Evolutionary conservation across 768 basidiomycete genomes (phyloP), one percentile per base, ranked within the genome.

Genomic region (Rhizopogon rudus): DNA sequence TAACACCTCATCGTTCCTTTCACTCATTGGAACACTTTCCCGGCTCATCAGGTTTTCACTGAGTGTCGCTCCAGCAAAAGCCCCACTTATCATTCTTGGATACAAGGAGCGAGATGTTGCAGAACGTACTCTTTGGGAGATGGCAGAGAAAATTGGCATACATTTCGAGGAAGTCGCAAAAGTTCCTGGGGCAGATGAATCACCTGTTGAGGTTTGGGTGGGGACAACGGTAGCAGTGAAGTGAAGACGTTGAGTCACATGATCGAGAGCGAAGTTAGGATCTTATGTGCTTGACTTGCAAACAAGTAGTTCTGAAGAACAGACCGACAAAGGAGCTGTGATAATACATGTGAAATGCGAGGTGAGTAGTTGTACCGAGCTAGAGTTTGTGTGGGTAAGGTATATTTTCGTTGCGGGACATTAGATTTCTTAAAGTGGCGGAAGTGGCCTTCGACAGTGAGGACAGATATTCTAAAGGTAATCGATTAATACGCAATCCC

Each of bases 101-200:
- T 95, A 94, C 73, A 94, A 96, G 65, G 86, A 95, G 65, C 82
- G 94, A 41, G 88, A 96, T 67, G 62, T 74, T 0, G 81, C 80
- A 0, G 94, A 97, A 71, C 73, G 92, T 49, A 77, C 75, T 7
- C 71, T 95, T 33, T 97, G 92, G 93, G 72, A 71, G 6, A 78
- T 84, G 74, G 73, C 77, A 31, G 63, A 70, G 25, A 71, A 73
- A 2, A 72, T 78, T 4, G 86, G 82, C 1, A 68, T 95, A 1
- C 52, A 64, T 31, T 79, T 97, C 58, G 73, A 75, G 46, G 73
- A 76, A 57, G 73, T 90, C 0, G 86, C 79, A 10, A 73, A 73
- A 54, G 66, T 81, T 3, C 51, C 54, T 1, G 93, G 93, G 1
- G 78, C 80, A 6, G 86, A 86, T 0, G 85, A 81, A 3, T 73